phyloP scores from a whole-genome alignment of 345 rosid species.

The Camelina neglecta region DNA sequence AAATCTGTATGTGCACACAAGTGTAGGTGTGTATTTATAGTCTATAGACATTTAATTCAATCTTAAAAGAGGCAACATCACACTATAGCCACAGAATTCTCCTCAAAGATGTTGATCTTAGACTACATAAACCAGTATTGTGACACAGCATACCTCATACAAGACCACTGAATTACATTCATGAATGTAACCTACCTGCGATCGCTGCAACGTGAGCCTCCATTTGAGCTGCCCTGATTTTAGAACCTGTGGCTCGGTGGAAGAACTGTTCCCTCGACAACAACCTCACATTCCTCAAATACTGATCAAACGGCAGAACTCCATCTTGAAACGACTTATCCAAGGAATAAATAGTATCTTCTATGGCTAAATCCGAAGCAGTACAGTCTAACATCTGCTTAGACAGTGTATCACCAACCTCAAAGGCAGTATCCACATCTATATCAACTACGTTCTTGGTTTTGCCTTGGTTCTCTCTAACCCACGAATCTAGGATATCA shows the following conservation, averaged over 20 bases:
- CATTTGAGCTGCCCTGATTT: slow-evolving; percentile 90
- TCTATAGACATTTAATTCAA: slow-evolving; percentile 33
- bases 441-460: slow-evolving; percentile 43
- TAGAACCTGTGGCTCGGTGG: slow-evolving; percentile 76
- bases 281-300: slow-evolving; percentile 84
- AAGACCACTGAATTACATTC: slow-evolving; percentile 53
- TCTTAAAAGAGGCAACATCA: slow-evolving; percentile 8
- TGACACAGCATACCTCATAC: slow-evolving; percentile 59
- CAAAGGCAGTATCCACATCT: slow-evolving; percentile 68
- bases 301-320: slow-evolving; percentile 76
- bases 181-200: slow-evolving; percentile 65
- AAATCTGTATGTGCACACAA: slow-evolving; percentile 30
- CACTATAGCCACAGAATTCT: slow-evolving; percentile 20
- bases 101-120: slow-evolving; percentile 28
- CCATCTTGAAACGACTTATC: slow-evolving; percentile 92
- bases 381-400: slow-evolving; percentile 89
- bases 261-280: slow-evolving; percentile 95
- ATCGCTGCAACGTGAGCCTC: slow-evolving; percentile 87
- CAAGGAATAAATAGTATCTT: slow-evolving; percentile 76
- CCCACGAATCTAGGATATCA: slow-evolving; percentile 73
- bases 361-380: slow-evolving; percentile 79
- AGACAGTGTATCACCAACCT: slow-evolving; percentile 66
- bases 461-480: slow-evolving; percentile 74
- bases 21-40: slow-evolving; percentile 29
- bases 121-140: slow-evolving; percentile 35